A percentile compares a stretch with the other conserved stretches of the same genome.
These are phyloP conservation scores for Blastomyces silverae DNA, from an alignment of 2,329 filamentous ascomycete species.

Conservation along the genomic window DNA sequence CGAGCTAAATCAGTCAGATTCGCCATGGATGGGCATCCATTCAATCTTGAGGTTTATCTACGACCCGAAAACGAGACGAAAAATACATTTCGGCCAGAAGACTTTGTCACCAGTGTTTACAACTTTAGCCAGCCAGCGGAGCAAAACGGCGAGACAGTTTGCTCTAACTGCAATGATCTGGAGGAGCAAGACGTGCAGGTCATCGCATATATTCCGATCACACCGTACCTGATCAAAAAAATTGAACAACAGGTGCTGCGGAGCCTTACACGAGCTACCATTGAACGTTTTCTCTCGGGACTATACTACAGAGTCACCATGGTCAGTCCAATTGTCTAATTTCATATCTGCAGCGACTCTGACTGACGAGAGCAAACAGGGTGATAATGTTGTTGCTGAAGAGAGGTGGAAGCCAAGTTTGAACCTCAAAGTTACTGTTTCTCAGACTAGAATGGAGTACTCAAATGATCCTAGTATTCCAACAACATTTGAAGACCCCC, in stretches of 20 bases:
- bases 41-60: conserved; percentile 6
- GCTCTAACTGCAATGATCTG: conserved; percentile 2
- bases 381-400: neutral
- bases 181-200: conserved; percentile 5
- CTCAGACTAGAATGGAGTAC: neutral
- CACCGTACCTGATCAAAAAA: neutral
- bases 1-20: neutral
- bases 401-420: conserved; percentile 1
- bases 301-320: conserved; percentile 1
- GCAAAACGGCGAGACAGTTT: conserved; percentile 2
- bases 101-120: conserved; percentile 7
- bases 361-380: neutral
- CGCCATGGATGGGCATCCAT: conserved; percentile 3
- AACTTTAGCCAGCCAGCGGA: conserved; percentile 5
- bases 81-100: neutral
- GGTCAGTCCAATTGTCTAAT: neutral
- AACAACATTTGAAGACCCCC: conserved; percentile 1
- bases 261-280: neutral
- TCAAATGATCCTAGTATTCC: neutral
- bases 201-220: conserved; percentile 6
- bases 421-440: conserved; percentile 3
- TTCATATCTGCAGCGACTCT: neutral
- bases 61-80: neutral
- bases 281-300: neutral
- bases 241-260: neutral